phyloP scores from a whole-genome alignment of 1,139 yeast species.

The Magnusiomyces sp. region DNA sequence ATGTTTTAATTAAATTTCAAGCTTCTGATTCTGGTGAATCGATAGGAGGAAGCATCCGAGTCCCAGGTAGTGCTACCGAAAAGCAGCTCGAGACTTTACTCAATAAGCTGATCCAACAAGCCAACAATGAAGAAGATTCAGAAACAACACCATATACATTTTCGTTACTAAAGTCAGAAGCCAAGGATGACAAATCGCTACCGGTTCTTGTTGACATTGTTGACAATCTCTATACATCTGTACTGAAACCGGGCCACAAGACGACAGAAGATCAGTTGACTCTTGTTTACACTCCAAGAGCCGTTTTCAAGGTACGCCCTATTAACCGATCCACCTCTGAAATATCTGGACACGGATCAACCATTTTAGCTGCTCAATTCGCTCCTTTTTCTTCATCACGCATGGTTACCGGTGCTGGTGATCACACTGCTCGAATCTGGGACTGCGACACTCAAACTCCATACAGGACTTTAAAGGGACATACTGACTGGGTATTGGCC shows the following conservation, averaged over 20 bases:
- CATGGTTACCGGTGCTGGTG: conserved; percentile 96
- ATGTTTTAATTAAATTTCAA: conserved; percentile 80
- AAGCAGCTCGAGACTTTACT: conserved; percentile 81
- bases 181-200: conserved; percentile 32
- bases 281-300: conserved; percentile 86
- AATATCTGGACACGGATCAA: conserved; percentile 91
- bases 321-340: conserved; percentile 89
- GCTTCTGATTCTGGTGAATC: conserved; percentile 93
- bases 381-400: conserved; percentile 84
- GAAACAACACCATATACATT: conserved; percentile 91
- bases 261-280: conserved; percentile 92
- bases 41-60: conserved; percentile 78
- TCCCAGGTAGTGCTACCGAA: conserved; percentile 83
- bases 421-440: conserved; percentile 95
- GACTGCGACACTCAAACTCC: conserved; percentile 96
- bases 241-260: conserved; percentile 76
- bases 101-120: conserved; percentile 42
- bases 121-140: conserved; percentile 34
- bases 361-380: conserved; percentile 84
- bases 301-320: conserved; percentile 86
- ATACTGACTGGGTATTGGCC: conserved; percentile 87
- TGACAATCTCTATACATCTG: conserved; percentile 66
- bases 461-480: conserved; percentile 69
- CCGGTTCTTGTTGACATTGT: conserved; percentile 56
- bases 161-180: conserved; percentile 46